Percentiles rank a stretch among this genome's conserved stretches.
These are phyloP conservation scores for Globisporangium cylindrosporum DNA, from an alignment of 352 stramenopile species.

Conservation along the genomic window DNA sequence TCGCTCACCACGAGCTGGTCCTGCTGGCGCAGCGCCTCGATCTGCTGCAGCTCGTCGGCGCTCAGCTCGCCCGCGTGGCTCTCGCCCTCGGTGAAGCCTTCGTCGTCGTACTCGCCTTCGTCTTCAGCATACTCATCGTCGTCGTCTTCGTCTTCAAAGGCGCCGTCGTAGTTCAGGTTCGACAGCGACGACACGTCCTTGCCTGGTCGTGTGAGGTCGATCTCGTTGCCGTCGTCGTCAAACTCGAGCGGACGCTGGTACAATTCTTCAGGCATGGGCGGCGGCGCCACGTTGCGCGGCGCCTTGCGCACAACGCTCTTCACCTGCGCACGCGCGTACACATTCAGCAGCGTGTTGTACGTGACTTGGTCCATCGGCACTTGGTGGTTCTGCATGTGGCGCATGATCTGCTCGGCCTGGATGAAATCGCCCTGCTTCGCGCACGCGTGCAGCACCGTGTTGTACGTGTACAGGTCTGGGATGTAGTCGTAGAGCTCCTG, in stretches of 20 bases:
- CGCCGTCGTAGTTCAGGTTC: conserved; percentile 69
- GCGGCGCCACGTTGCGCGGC: conserved; percentile 49
- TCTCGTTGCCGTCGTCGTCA: conserved; percentile 68
- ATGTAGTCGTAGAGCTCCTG: conserved; percentile 84
- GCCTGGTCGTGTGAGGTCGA: conserved; percentile 68
- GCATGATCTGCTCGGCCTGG: conserved; percentile 69
- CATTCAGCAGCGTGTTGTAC: conserved; percentile 76
- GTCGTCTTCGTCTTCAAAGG: conserved; percentile 53
- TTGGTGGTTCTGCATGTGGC: conserved; percentile 65
- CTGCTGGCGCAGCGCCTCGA: conserved; percentile 35
- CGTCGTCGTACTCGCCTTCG: conserved; percentile 35
- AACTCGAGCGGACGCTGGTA: conserved; percentile 72
- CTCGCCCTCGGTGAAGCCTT: conserved; percentile 32
- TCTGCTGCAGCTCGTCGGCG: conserved; percentile 27
- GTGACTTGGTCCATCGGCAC: conserved; percentile 66
- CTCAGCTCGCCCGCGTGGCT: conserved; percentile 31
- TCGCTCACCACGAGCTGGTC: conserved; percentile 29
- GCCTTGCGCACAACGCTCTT: conserved; percentile 63
- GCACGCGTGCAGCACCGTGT: conserved; percentile 72
- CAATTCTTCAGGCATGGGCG: conserved; percentile 37
- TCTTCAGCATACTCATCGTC: conserved; percentile 34
- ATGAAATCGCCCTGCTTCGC: conserved; percentile 76
- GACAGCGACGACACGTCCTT: conserved; percentile 55
- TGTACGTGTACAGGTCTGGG: conserved; percentile 75
- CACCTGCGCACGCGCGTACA: conserved; percentile 76